Conservation (phyloP, 169 alveolate genomes). For the Perkinsus olseni region DNA sequence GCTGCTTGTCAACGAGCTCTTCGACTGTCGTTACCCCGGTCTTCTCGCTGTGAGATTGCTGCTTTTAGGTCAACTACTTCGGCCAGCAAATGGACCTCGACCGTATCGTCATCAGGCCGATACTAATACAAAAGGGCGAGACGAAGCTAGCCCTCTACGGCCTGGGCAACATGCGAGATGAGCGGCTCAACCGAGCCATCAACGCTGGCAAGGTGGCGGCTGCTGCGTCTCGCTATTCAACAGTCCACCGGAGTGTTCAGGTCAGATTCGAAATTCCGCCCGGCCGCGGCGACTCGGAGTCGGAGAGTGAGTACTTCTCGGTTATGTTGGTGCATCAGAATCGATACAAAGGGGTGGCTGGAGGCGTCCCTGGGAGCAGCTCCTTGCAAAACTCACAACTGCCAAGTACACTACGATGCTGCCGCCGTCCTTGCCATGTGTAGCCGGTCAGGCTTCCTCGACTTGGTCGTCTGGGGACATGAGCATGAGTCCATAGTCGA, state of each 20-base stretch:
- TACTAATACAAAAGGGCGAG: slow-evolving; percentile 66
- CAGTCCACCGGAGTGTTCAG: not conserved
- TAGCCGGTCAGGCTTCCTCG: slow-evolving; percentile 46
- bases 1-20: too few species aligned
- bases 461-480: slow-evolving; percentile 89
- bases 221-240: slow-evolving; percentile 41
- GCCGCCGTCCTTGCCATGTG: not conserved
- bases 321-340: slow-evolving; percentile 82
- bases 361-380: slow-evolving; percentile 66
- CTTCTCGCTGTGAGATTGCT: not conserved
- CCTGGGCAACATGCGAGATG: slow-evolving; percentile 85
- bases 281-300: not conserved
- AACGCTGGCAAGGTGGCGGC: slow-evolving; percentile 63
- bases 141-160: slow-evolving; percentile 85
- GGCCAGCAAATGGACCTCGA: slow-evolving; percentile 71
- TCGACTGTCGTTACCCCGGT: too few species aligned
- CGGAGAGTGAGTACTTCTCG: slow-evolving; percentile 57
- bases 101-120: slow-evolving; percentile 65
- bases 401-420: slow-evolving; percentile 38
- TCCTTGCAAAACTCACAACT: slow-evolving; percentile 69
- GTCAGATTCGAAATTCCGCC: slow-evolving; percentile 14
- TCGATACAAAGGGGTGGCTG: slow-evolving; percentile 66
- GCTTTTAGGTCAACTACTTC: slow-evolving; percentile 61
- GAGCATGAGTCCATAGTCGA: slow-evolving; percentile 81
- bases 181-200: slow-evolving; percentile 66